Base-by-base conservation (phyloP, 1,284 basidiomycete genomes). In the Malassezia equina region DNA sequence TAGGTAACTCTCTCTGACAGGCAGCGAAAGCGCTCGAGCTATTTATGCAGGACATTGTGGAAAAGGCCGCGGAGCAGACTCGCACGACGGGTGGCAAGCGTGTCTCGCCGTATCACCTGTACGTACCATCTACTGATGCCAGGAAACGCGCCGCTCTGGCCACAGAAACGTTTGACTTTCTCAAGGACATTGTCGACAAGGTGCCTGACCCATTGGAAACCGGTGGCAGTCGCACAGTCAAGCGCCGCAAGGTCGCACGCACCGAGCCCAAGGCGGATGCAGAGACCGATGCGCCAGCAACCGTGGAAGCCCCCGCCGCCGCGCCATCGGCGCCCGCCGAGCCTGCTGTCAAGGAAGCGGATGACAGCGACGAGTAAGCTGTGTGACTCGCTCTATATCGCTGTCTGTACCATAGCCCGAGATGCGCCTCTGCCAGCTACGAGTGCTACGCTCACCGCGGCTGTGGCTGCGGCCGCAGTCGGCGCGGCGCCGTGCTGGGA, bases 21-120 rank as follows among this genome's bases (percentile, higher is more conserved):
- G 23, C 73, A 98, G 93, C 94, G 4, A 96, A 96, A 79, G 90
- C 90, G 0, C 80, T 96, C 47, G 93, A 99, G 72, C 80, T 95
- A 21, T 96, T 99, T 78, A 82, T 99, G 53, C 83, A 83, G 25
- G 81, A 86, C 66, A 82, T 99, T 54, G 83, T 96, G 31, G 84
- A 88, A 41, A 85, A 90, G 66, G 81, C 88, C 2, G 83, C 83
- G 63, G 86, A 86, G 69, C 86, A 96, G 60, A 88, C 91, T 0
- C 69, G 80, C 2, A 81, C 83, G 48, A 81, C 88, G 32, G 88
- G 89, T 1, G 83, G 88, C 4, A 90, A 86, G 78, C 89, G 90
- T 70, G 84, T 99, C 51, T 88, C 94, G 62, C 84, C 86, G 1
- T 90, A 94, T 76, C 93, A 96, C 77, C 77, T 98, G 91, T 95